These are phyloP conservation scores for Boletus pseudo-olivaceus DNA, from an alignment of 768 basidiomycete genomes.

Conservation along the genomic window DNA sequence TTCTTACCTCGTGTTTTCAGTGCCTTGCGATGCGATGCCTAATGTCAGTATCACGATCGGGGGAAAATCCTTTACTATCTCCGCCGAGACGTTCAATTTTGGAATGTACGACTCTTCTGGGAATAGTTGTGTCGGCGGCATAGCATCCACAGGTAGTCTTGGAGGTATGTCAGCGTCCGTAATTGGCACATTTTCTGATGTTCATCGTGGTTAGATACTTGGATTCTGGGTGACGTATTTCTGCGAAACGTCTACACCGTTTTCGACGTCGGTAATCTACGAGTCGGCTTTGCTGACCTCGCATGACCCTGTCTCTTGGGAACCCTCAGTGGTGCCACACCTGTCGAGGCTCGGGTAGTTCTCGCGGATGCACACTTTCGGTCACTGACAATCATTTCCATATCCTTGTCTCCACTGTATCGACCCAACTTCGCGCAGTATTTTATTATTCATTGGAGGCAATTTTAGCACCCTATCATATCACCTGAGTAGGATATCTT, in stretches of 20 bases:
- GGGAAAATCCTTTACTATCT: conserved; percentile 30
- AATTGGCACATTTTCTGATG: not conserved
- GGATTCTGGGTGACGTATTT: conserved; percentile 41
- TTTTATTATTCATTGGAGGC: not conserved
- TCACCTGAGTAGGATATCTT: not conserved
- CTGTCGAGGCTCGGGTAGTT: conserved; percentile 1
- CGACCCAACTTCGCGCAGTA: not conserved
- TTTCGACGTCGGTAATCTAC: conserved; percentile 39
- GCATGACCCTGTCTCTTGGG: conserved; percentile 7
- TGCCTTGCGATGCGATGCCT: conserved; percentile 26
- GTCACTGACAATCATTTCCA: not conserved
- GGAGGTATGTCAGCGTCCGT: conserved; percentile 14
- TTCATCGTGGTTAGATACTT: conserved; percentile 18
- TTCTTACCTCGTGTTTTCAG: conserved; percentile 8
- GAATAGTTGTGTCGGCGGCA: conserved; percentile 18
- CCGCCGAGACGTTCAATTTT: conserved; percentile 34
- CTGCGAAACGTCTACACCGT: conserved; percentile 44
- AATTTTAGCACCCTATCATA: not conserved
- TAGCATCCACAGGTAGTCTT: conserved; percentile 12
- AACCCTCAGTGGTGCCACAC: no score
- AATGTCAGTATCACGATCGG: conserved; percentile 34
- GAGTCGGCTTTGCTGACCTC: conserved; percentile 41
- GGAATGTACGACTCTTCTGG: conserved; percentile 22
- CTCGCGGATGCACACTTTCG: not conserved
- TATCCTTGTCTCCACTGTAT: not conserved